Conservation (phyloP, 306 rosid species). For the Sesbania bispinosa region DNA sequence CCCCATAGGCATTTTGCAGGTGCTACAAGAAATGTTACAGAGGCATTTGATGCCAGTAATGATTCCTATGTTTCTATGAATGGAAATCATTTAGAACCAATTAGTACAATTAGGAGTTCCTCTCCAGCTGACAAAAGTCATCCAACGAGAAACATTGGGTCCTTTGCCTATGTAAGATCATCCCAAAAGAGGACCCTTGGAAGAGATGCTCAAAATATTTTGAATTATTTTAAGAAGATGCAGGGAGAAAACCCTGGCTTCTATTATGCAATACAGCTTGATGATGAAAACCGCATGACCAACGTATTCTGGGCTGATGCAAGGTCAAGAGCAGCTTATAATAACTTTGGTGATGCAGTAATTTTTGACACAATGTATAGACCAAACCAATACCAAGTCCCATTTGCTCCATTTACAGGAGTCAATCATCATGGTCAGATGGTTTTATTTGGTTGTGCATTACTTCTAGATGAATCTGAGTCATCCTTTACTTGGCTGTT, state of each 20-base stretch:
- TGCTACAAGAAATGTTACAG: constrained; percentile 47
- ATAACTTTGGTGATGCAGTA: constrained; percentile 74
- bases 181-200: constrained; percentile 63
- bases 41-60: constrained; percentile 37
- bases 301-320: constrained; percentile 84
- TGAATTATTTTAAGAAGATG: constrained; percentile 73
- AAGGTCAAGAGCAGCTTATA: constrained; percentile 70
- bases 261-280: constrained; percentile 73
- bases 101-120: constrained; percentile 38
- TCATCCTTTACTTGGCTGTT: constrained; percentile 72
- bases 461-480: constrained; percentile 74
- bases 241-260: constrained; percentile 78
- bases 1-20: constrained; percentile 73
- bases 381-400: constrained; percentile 79
- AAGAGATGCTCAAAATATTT: constrained; percentile 75
- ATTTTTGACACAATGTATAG: constrained; percentile 75
- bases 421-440: constrained; percentile 77
- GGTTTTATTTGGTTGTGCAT: constrained; percentile 76
- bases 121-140: constrained; percentile 52
- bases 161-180: constrained; percentile 40
- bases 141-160: constrained; percentile 37
- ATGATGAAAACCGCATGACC: constrained; percentile 74
- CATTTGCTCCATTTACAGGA: constrained; percentile 80
- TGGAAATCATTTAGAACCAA: constrained; percentile 47
- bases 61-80: constrained; percentile 43